Conservation (phyloP, 129 eudicot genomes). For the Silybum marianum region DNA sequence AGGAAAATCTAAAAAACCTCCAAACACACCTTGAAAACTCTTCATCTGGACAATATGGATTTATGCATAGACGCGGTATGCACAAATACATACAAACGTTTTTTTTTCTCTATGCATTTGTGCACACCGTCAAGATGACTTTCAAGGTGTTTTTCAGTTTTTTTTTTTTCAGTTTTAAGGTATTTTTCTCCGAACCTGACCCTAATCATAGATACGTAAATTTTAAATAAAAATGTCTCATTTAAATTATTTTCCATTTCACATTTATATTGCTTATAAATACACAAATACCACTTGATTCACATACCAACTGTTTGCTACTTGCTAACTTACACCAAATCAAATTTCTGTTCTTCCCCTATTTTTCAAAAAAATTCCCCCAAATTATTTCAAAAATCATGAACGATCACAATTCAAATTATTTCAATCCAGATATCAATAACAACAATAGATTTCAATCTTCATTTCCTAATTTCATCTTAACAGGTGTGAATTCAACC, state of each 20-base stretch:
- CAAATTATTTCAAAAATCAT: slow-evolving; percentile 8
- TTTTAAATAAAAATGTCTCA: not conserved
- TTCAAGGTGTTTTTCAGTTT: too few relatives aligned
- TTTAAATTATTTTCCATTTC: not conserved
- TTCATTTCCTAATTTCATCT: slow-evolving; percentile 48
- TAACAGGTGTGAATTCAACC: slow-evolving; percentile 45
- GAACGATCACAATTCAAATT: not conserved
- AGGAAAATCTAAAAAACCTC: too few relatives aligned
- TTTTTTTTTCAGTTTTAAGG: too few relatives aligned
- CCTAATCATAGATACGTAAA: too few relatives aligned
- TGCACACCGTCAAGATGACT: too few relatives aligned
- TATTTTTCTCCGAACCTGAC: too few relatives aligned
- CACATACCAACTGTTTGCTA: not conserved
- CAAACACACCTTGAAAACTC: too few relatives aligned
- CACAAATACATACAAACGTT: too few relatives aligned
- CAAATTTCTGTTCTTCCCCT: not conserved
- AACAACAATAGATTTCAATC: not conserved
- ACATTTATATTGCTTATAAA: not conserved
- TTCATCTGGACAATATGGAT: too few relatives aligned
- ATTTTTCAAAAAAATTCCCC: not conserved
- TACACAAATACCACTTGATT: not conserved
- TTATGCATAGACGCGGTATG: too few relatives aligned
- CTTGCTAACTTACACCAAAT: not conserved
- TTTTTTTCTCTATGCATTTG: too few relatives aligned
- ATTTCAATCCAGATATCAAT: not conserved